Evolutionary conservation across 305 asterid genomes (phyloP).

Genomic region (Solanum chacoense): DNA sequence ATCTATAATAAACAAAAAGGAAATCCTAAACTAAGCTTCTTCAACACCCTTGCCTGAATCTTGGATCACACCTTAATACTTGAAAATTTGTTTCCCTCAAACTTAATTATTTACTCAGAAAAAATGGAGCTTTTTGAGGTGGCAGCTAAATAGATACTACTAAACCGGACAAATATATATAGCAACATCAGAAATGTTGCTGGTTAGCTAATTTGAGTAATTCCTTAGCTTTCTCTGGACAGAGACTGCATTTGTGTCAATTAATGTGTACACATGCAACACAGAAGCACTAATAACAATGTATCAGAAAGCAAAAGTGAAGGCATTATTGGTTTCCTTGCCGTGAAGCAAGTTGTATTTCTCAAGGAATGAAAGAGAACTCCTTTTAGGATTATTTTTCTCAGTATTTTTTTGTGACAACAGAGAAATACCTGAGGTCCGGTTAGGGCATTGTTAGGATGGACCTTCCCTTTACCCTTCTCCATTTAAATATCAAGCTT

Average conservation of each 20-base stretch:
- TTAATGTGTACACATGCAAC: neutral
- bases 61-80: neutral
- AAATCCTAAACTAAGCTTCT: neutral
- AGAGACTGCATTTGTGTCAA: neutral
- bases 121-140: neutral
- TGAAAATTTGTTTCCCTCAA: neutral
- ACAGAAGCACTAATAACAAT: neutral
- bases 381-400: neutral
- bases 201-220: neutral
- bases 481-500: neutral
- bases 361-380: neutral
- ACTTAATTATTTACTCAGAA: neutral
- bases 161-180: neutral
- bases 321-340: neutral
- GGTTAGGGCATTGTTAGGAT: neutral
- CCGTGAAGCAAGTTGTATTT: neutral
- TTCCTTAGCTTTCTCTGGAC: neutral
- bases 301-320: neutral
- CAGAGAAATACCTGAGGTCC: neutral
- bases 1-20: neutral
- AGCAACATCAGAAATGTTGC: neutral
- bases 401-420: neutral
- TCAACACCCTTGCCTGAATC: neutral
- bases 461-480: neutral
- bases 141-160: neutral